phyloP scores from a whole-genome alignment of 805 yeast genomes.

The Saccharomycopsis sp. region DNA sequence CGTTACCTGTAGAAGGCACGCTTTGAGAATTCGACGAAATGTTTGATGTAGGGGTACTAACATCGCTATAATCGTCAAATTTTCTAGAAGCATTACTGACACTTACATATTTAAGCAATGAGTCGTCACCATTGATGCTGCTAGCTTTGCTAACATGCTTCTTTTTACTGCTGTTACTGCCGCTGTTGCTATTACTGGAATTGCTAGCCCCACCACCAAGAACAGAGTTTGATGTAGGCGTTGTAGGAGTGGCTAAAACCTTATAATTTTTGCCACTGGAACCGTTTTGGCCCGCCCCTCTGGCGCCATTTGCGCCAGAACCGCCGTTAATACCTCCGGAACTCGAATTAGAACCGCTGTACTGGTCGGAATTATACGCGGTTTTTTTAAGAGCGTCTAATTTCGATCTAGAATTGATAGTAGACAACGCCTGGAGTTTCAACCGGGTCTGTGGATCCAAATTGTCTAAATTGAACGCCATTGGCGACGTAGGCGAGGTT shows the following conservation, averaged over 20 bases:
- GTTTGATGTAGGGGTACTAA: not conserved
- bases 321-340: not conserved
- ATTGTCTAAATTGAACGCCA: slow-evolving; percentile 20
- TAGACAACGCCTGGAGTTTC: slow-evolving; percentile 61
- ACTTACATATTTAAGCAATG: not conserved
- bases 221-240: not conserved
- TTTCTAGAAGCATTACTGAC: not conserved
- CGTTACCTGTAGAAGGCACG: not conserved
- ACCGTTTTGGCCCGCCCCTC: not conserved
- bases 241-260: not conserved
- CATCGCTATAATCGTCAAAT: not conserved
- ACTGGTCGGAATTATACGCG: slow-evolving; percentile 6
- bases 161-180: not conserved
- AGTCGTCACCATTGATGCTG: not conserved
- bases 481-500: slow-evolving; percentile 23
- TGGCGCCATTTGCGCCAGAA: not conserved
- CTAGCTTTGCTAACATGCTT: not conserved
- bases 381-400: slow-evolving; percentile 33
- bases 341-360: slow-evolving; percentile 23
- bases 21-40: not conserved
- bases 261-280: not conserved
- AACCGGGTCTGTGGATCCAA: slow-evolving; percentile 33
- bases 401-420: slow-evolving; percentile 49
- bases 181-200: not conserved
- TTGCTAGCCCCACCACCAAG: not conserved